Evolutionary conservation across 495 filamentous ascomycete species (phyloP), one percentile per base, ranked within the genome.

Genomic region (Penicillium canariense): DNA sequence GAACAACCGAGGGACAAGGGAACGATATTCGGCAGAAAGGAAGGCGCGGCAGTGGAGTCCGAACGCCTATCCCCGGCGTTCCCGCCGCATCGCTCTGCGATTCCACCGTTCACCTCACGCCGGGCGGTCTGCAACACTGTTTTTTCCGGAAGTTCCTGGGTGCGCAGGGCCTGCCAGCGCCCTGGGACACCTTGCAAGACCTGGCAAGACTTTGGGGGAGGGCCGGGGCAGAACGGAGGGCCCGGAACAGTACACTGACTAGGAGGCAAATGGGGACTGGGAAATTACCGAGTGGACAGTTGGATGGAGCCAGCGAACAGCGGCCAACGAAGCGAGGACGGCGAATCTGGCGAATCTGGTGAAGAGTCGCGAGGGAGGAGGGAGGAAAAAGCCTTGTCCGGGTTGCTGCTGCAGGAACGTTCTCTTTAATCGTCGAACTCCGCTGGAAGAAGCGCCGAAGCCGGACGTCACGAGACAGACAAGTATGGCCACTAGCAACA

Each of bases 341-440:
- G 36, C 18, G 36, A 39, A 40, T 44, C 36, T 14, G 40, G 12
- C 30, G 46, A 52, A 48, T 32, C 11, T 28, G 26, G 54, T 40
- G 34, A 32, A 18, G 53, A 45, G 15, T 17, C 15, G 47, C 49
- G 56, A 55, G 35, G 42, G 45, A 58, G n/a, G n/a, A 15, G 26
- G 48, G 54, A 61, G 62, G 65, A 63, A 72, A 68, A 71, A 68
- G 62, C 59, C 66, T 70, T 71, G 66, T 61, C 62, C 65, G 64
- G 64, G 25, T 27, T 45, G 31, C 27, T 34, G 27, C 7, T 18
- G 35, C 22, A 30, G 31, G 31, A 27, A 23, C 22, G 15, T 28
- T 45, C 39, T 27, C 36, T 59, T 54, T 55, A 48, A 54, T 57
- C 43, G 52, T 59, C 46, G 45, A 51, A 48, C 43, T 52, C 69